These are phyloP conservation scores for Arachis monticola DNA, from an alignment of 331 rosid genomes.

Conservation along the genomic window DNA sequence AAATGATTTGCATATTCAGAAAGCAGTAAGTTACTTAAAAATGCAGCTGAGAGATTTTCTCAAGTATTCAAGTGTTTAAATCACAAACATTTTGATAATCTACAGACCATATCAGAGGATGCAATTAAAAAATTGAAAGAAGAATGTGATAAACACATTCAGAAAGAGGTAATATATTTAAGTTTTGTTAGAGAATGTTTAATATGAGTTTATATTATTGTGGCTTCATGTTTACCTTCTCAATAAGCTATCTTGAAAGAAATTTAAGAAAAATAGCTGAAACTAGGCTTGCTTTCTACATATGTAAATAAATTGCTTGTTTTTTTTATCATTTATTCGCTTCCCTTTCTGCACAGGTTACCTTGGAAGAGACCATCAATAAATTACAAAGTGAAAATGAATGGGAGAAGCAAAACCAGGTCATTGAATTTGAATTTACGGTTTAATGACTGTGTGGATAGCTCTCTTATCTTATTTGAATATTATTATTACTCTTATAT, in stretches of 20 bases:
- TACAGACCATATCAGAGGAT: slow-evolving; percentile 34
- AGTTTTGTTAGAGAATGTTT: slow-evolving; percentile 13
- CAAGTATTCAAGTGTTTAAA: slow-evolving; percentile 1
- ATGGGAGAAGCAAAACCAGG: slow-evolving; percentile 49
- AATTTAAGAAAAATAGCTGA: slow-evolving; percentile 18
- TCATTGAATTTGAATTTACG: slow-evolving; percentile 32
- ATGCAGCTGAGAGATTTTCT: slow-evolving; percentile 12
- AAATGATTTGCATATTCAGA: slow-evolving; percentile 40
- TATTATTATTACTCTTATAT: slow-evolving; percentile 19
- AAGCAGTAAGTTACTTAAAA: slow-evolving; percentile 41
- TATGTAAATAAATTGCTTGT: slow-evolving; percentile 17
- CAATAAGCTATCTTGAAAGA: slow-evolving; percentile 10
- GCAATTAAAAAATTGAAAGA: slow-evolving; percentile 38
- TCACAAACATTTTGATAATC: slow-evolving; percentile 6
- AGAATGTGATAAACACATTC: slow-evolving; percentile 34
- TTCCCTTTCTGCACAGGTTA: slow-evolving; percentile 49
- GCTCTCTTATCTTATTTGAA: slow-evolving; percentile 26
- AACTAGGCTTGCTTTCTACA: slow-evolving; percentile 11
- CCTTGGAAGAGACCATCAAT: slow-evolving; percentile 55
- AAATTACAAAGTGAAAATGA: slow-evolving; percentile 49
- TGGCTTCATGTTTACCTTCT: slow-evolving; percentile 29
- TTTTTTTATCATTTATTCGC: slow-evolving; percentile 19
- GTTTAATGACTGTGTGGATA: slow-evolving; percentile 16
- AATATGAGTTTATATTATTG: slow-evolving; percentile 23
- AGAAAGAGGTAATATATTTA: slow-evolving; percentile 37